Evolutionary conservation across 2,329 filamentous ascomycete species (phyloP).

Genomic region (Calonectria pseudoturangicola): DNA sequence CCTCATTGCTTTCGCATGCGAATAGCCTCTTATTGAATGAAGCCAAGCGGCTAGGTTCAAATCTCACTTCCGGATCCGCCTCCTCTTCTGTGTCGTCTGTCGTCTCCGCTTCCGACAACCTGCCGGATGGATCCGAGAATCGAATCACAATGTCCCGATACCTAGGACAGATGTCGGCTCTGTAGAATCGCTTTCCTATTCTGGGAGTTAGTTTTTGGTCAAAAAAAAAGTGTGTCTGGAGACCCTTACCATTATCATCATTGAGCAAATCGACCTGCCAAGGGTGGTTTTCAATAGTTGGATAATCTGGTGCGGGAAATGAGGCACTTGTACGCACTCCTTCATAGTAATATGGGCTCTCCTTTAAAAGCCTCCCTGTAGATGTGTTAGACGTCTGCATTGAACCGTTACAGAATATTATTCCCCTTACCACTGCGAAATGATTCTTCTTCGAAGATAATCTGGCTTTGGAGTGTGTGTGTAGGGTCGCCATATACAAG

Average conservation of each 20-base stretch:
- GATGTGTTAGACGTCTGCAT: not conserved
- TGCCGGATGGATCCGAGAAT: not conserved
- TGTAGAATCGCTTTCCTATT: constrained; percentile 11
- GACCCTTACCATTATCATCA: constrained; percentile 1
- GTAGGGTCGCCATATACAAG: not conserved
- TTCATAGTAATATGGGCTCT: not conserved
- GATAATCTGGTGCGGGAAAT: not conserved
- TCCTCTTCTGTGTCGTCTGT: not conserved
- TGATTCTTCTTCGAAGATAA: constrained; percentile 16
- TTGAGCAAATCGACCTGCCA: constrained; percentile 19
- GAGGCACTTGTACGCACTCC: not conserved
- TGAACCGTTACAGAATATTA: not conserved
- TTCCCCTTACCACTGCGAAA: constrained; percentile 3
- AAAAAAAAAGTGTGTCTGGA: not conserved
- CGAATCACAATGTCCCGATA: constrained; percentile 22
- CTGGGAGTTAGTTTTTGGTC: not conserved
- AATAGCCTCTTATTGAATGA: constrained; percentile 14
- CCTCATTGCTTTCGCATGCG: not conserved
- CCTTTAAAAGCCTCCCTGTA: constrained; percentile 2
- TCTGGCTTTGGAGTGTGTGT: not conserved
- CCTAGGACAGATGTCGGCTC: constrained; percentile 5
- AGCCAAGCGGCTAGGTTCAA: not conserved
- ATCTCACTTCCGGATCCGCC: not conserved
- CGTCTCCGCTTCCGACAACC: not conserved
- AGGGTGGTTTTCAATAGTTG: not conserved